phyloP scores from a whole-genome alignment of 1,284 basidiomycete genomes.

The Pascua guehoae region DNA sequence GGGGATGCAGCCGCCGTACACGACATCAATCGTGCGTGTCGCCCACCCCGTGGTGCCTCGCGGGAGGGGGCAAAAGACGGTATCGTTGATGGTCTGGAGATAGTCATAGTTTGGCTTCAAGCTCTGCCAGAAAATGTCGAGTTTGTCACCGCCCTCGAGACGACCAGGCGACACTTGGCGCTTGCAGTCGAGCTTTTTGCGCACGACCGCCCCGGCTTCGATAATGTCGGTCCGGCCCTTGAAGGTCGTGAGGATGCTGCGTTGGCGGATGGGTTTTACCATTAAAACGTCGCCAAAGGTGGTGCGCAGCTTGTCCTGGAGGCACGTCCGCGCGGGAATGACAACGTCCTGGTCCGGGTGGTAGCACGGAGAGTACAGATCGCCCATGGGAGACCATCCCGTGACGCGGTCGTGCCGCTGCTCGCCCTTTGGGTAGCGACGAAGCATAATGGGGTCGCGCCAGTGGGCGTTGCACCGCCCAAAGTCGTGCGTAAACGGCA shows the following conservation, averaged over 20 bases:
- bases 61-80: conserved; percentile 47
- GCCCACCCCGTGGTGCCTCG: conserved; percentile 42
- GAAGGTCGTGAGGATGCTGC: conserved; percentile 22
- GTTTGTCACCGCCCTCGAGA: conserved; percentile 12
- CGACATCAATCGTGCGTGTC: conserved; percentile 40
- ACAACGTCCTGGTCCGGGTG: conserved; percentile 34
- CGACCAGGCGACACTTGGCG: not conserved
- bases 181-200: conserved; percentile 27
- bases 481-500: conserved; percentile 48
- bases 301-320: conserved; percentile 24
- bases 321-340: conserved; percentile 32
- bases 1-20: conserved; percentile 50
- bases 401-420: conserved; percentile 1
- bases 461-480: conserved; percentile 27
- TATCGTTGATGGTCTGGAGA: conserved; percentile 36
- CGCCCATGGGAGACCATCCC: conserved; percentile 32
- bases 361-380: conserved; percentile 31
- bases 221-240: conserved; percentile 20
- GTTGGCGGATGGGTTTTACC: conserved; percentile 18
- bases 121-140: conserved; percentile 21
- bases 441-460: conserved; percentile 15
- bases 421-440: not conserved
- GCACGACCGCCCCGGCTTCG: conserved; percentile 21
- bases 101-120: conserved; percentile 22
- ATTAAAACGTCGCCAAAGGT: conserved; percentile 19